phyloP scores from a whole-genome alignment of 805 yeast species.

The Wickerhamomyces chambardii region DNA sequence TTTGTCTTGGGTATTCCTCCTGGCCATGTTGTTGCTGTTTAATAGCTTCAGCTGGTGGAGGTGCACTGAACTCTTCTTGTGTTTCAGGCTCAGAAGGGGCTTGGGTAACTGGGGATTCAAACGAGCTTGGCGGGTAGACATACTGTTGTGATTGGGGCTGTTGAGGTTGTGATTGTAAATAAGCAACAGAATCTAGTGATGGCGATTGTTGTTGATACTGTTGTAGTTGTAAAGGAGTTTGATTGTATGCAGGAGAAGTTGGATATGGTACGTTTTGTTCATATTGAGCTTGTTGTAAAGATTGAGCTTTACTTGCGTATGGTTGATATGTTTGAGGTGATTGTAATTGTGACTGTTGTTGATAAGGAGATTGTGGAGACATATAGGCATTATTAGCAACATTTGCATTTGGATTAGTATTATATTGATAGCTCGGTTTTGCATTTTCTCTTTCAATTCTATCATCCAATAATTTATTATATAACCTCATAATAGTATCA shows the following conservation, averaged over 20 bases:
- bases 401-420: not conserved
- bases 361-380: not conserved
- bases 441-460: constrained; percentile 29
- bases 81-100: not conserved
- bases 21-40: not conserved
- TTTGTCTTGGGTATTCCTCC: not conserved
- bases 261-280: constrained; percentile 2
- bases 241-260: constrained; percentile 4
- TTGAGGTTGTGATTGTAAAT: constrained; percentile 1
- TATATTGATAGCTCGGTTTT: not conserved
- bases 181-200: not conserved
- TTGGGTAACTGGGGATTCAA: not conserved
- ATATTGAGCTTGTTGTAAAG: constrained; percentile 3
- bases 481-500: constrained; percentile 65
- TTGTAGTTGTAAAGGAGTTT: constrained; percentile 1
- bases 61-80: constrained; percentile 1
- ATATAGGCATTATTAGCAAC: not conserved
- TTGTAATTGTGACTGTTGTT: not conserved
- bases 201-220: not conserved
- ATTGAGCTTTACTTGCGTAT: constrained; percentile 8
- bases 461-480: constrained; percentile 64
- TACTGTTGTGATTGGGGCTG: constrained; percentile 2
- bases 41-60: not conserved
- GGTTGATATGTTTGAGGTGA: constrained; percentile 7
- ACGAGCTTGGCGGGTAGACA: not conserved